These are phyloP conservation scores for Zalaria sp. DNA, from an alignment of 2,329 filamentous ascomycete genomes.

Conservation along the genomic window DNA sequence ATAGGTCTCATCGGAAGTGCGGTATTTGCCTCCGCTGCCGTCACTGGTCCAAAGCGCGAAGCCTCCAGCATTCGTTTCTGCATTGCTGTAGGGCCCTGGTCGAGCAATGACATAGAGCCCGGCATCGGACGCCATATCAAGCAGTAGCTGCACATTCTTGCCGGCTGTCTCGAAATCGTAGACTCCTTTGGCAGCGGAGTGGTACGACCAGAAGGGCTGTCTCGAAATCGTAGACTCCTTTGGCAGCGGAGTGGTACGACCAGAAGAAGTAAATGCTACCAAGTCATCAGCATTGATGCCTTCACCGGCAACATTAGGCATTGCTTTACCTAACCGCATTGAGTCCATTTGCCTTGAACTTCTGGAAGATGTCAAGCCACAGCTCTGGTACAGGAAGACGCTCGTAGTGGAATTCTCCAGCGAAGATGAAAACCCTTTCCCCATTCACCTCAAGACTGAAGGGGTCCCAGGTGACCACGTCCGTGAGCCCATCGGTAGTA, in stretches of 20 bases:
- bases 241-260: constrained; percentile 44
- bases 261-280: too few relatives aligned
- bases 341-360: constrained; percentile 37
- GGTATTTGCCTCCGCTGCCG: constrained; percentile 39
- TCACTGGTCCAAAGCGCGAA: constrained; percentile 48
- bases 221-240: background rate
- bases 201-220: constrained; percentile 14
- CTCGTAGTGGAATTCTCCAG: constrained; percentile 42
- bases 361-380: constrained; percentile 37
- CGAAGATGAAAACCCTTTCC: constrained; percentile 37
- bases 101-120: constrained; percentile 39
- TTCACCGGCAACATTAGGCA: too few relatives aligned
- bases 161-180: constrained; percentile 38
- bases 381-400: constrained; percentile 35
- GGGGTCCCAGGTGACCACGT: constrained; percentile 38
- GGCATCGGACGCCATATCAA: constrained; percentile 38
- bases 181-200: constrained; percentile 10
- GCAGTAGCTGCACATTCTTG: constrained; percentile 38
- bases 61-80: constrained; percentile 46
- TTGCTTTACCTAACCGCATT: constrained; percentile 28
- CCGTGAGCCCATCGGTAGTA: constrained; percentile 14
- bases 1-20: constrained; percentile 36
- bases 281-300: too few relatives aligned
- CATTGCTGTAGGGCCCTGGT: constrained; percentile 48
- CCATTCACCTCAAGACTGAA: constrained; percentile 39